Conservation (phyloP, 805 yeast genomes). For the Lipomyces yamanashiensis region DNA sequence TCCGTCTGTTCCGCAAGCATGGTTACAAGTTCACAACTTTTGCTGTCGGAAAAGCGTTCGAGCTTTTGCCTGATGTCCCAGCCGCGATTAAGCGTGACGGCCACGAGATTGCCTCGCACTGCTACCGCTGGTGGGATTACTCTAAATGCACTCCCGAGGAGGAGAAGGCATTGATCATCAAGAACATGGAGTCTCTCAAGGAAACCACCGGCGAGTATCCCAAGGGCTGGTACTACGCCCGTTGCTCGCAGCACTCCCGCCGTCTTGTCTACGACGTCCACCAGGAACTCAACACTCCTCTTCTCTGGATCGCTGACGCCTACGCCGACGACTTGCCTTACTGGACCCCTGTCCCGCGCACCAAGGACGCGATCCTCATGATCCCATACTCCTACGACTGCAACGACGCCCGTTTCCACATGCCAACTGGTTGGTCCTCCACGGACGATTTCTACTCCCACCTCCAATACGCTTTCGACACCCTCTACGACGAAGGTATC, state of each 20-base stretch:
- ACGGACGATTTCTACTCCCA: constrained; percentile 44
- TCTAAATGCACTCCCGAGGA: constrained; percentile 42
- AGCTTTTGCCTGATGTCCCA: constrained; percentile 46
- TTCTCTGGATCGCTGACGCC: constrained; percentile 47
- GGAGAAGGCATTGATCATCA: constrained; percentile 45
- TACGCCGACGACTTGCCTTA: constrained; percentile 49
- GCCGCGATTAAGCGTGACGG: constrained; percentile 48
- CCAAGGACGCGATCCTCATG: constrained; percentile 41
- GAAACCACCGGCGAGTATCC: constrained; percentile 47
- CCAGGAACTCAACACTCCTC: constrained; percentile 44
- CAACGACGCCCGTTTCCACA: constrained; percentile 44
- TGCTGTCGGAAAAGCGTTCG: constrained; percentile 50
- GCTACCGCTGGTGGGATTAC: constrained; percentile 48
- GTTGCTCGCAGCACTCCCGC: constrained; percentile 45
- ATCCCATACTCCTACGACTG: constrained; percentile 45
- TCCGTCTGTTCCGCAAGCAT: constrained; percentile 46
- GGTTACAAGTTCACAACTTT: constrained; percentile 46
- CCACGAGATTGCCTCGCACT: constrained; percentile 50
- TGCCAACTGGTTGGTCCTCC: constrained; percentile 42
- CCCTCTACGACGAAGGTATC: constrained; percentile 47
- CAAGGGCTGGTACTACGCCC: constrained; percentile 49
- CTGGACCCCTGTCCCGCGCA: constrained; percentile 46
- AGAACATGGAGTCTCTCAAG: constrained; percentile 43
- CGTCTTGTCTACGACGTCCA: constrained; percentile 47
- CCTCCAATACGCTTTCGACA: constrained; percentile 48